Conservation (phyloP, 176 grass and related monocot species). For the Tuctoria greenei region DNA sequence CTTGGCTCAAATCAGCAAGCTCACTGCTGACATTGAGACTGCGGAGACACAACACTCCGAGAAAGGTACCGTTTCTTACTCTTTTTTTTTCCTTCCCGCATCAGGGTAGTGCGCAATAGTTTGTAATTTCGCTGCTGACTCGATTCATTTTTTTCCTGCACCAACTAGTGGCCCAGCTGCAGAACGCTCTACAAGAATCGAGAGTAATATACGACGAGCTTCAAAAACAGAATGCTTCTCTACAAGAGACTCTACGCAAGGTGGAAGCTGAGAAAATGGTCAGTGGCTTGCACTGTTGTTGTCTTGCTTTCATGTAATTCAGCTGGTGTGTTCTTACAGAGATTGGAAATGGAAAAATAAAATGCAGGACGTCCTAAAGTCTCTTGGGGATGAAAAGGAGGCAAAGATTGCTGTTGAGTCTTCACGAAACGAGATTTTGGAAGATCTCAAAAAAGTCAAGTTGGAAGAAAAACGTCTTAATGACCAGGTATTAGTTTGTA, state of each 20-base stretch:
- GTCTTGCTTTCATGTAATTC: background rate
- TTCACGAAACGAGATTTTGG: conserved; percentile 35
- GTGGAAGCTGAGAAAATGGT: conserved; percentile 64
- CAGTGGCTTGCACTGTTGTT: background rate
- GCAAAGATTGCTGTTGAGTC: conserved; percentile 35
- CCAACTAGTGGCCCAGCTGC: conserved; percentile 36
- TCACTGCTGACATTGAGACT: conserved; percentile 40
- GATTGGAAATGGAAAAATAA: background rate
- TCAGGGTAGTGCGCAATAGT: background rate
- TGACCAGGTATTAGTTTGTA: conserved; percentile 45
- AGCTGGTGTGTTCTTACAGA: background rate
- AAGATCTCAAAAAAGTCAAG: conserved; percentile 43
- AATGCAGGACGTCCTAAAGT: conserved; percentile 37
- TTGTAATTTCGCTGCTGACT: background rate
- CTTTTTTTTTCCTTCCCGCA: background rate
- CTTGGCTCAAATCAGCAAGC: conserved; percentile 42
- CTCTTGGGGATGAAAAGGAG: conserved; percentile 49
- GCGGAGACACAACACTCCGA: conserved; percentile 45
- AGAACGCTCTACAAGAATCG: conserved; percentile 35
- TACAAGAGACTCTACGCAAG: conserved; percentile 42
- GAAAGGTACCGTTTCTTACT: conserved; percentile 39
- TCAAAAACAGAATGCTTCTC: conserved; percentile 44
- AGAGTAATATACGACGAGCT: conserved; percentile 44
- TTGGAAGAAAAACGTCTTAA: conserved; percentile 54
- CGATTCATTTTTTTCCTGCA: background rate